Conservation (phyloP, 805 yeast genomes). For the Saccharomycopsis sp. region DNA sequence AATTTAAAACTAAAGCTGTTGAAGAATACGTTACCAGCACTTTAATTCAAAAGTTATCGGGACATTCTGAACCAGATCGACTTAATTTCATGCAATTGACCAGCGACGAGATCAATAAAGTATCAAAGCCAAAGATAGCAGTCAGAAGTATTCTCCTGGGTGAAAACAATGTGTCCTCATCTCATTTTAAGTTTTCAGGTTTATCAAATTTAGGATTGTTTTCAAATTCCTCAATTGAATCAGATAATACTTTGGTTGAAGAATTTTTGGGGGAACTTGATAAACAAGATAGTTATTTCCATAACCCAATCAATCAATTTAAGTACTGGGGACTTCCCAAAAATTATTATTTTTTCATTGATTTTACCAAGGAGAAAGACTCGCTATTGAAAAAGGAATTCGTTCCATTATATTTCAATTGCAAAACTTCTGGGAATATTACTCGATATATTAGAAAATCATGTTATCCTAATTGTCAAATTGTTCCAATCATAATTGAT, state of each 20-base stretch:
- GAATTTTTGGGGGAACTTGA: constrained; percentile 73
- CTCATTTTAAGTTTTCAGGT: constrained; percentile 43
- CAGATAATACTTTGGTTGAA: constrained; percentile 43
- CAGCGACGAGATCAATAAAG: neutral
- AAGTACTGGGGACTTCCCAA: constrained; percentile 61
- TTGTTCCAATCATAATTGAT: constrained; percentile 40
- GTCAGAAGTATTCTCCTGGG: constrained; percentile 34
- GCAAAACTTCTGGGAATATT: constrained; percentile 57
- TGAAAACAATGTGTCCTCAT: constrained; percentile 22
- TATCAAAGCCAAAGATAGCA: constrained; percentile 1
- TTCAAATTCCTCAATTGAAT: constrained; percentile 31
- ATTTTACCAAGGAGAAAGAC: constrained; percentile 5
- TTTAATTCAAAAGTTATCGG: constrained; percentile 2
- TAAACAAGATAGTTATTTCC: constrained; percentile 53
- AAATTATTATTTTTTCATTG: constrained; percentile 21
- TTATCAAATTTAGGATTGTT: constrained; percentile 63
- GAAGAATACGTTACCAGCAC: constrained; percentile 6
- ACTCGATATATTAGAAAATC: constrained; percentile 69
- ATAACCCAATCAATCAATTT: constrained; percentile 71
- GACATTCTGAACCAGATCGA: neutral
- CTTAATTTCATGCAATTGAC: neutral
- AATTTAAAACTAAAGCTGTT: constrained; percentile 15
- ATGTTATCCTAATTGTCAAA: constrained; percentile 68
- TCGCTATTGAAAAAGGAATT: constrained; percentile 5
- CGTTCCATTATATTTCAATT: constrained; percentile 14